phyloP scores from a whole-genome alignment of 306 rosid species.

The Vicia faba region DNA sequence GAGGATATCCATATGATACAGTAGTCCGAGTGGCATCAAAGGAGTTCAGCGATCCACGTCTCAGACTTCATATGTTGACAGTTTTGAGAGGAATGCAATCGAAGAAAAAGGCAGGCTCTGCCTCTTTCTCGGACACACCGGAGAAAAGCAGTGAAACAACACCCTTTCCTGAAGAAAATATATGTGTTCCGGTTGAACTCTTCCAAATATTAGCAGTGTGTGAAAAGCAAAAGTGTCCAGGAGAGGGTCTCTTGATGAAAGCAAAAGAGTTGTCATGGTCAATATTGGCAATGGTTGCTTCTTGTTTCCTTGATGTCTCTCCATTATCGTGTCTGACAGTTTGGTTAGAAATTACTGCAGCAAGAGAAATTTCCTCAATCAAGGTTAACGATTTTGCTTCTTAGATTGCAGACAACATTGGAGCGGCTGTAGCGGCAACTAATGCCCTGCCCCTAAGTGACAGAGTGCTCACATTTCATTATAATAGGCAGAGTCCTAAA shows the following conservation, averaged over 20 bases:
- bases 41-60: constrained; percentile 87
- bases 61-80: constrained; percentile 77
- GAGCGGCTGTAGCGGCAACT: constrained; percentile 89
- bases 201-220: constrained; percentile 87
- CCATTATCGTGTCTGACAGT: constrained; percentile 82
- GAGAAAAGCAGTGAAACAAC: constrained; percentile 63
- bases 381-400: constrained; percentile 93
- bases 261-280: constrained; percentile 98
- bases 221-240: constrained; percentile 75
- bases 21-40: constrained; percentile 82
- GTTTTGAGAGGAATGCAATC: constrained; percentile 84
- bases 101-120: constrained; percentile 71
- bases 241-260: constrained; percentile 80
- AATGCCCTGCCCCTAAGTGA: constrained; percentile 65
- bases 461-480: constrained; percentile 75
- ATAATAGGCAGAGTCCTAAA: constrained; percentile 76
- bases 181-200: constrained; percentile 81
- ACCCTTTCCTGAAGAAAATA: constrained; percentile 59
- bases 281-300: constrained; percentile 89
- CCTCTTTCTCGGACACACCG: constrained; percentile 52
- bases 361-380: constrained; percentile 95
- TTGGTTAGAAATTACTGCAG: constrained; percentile 98
- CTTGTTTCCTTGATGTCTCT: constrained; percentile 90
- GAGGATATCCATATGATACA: constrained; percentile 82
- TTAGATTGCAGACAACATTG: constrained; percentile 81